Base-by-base conservation (phyloP, 2,329 filamentous ascomycete species). In the Trichoderma sp. region DNA sequence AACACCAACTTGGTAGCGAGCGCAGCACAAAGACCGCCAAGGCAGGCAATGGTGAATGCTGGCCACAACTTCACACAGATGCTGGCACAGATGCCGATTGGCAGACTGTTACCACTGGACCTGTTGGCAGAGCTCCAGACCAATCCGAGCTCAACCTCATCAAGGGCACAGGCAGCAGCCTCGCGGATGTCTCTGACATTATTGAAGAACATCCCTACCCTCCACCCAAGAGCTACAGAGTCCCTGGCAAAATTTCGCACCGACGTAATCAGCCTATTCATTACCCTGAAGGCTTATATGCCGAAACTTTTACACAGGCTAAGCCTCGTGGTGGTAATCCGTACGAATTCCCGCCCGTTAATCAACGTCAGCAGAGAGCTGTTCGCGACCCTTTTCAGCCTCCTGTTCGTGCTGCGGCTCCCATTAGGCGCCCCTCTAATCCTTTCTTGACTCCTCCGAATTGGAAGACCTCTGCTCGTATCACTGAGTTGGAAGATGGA, bases 171-270 rank as follows among this genome's bases (percentile, higher is more conserved):
- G 82, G 83, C 11, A 83, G 80, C 71, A 85, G 83, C 68, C 72
- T 85, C 27, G 83, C 83, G 2, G 79, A 85, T 69, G 78, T 81
- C 7, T 84, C 83, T 0, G 83, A 84, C 55, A 71, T 68, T 19
- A 70, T 71, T 37, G 72, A 76, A 35, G 7, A 43, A 21, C 27
- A 63, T 24, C 37, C 35, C 16, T 27, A 21, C 2, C 40, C 55
- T 2, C 40, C 55, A 19, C 27, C 31, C 19, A 53, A 66, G n/a
- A 21, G 57, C 37, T 27, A 56, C n/a, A 33, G n/a, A 35, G 35
- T 53, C 13, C 24, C 49, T 8, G 53, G 53, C 33, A 35, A 37
- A 14, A 58, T 66, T 21, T 57, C 37, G 10, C 53, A 66, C n/a
- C 53, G 52, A 33, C 63, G 53, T 16, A 66, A 57, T 35, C 63